Base-by-base conservation (phyloP, 345 rosid genomes). In the Gossypium ekmanianum region DNA sequence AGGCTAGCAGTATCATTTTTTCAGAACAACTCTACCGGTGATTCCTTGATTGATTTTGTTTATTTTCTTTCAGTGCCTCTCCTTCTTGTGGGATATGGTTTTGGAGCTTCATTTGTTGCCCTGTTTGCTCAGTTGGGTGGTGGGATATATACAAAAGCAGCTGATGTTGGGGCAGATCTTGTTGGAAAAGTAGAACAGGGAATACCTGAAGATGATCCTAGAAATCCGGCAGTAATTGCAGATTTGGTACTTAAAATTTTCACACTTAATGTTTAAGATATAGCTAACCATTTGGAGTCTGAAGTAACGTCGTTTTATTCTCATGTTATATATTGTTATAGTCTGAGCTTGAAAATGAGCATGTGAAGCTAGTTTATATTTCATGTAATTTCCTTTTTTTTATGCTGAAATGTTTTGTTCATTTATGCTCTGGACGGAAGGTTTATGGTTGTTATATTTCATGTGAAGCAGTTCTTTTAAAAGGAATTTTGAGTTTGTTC, bases 101-200 rank as follows among this genome's bases (percentile, higher is more conserved):
- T 61, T 61, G 64, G 64, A 26, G 64, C 64, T 61, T 61, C 64
- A 61, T 61, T 61, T 61, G 64, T 61, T 26, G 64, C 64, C 64
- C 90, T 95, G 71, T 95, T 95, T 82, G 99, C 99, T 83, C 99
- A 95, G 84, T 85, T 95, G 84, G 99, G 99, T 84, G 99, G 99
- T 82, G 99, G 99, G 76, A 95, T 93, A 84, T 95, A 78, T 77
- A 95, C 99, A 39, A 95, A 95, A 87, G 99, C 98, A 63, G 99
- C 99, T 84, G 99, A 95, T 88, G 98, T 95, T 69, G 99, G 98
- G 71, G 99, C 99, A 75, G 99, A 95, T 77, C 98, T 95, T 44
- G 99, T 95, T 71, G 99, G 99, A 76, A 93, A 95, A 95, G 94
- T 95, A 52, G 99, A 95, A 85, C 98, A 93, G 87, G 99, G 99